Evolutionary conservation across 2,329 filamentous ascomycete species (phyloP).

Genomic region (Colletotrichum sp.): DNA sequence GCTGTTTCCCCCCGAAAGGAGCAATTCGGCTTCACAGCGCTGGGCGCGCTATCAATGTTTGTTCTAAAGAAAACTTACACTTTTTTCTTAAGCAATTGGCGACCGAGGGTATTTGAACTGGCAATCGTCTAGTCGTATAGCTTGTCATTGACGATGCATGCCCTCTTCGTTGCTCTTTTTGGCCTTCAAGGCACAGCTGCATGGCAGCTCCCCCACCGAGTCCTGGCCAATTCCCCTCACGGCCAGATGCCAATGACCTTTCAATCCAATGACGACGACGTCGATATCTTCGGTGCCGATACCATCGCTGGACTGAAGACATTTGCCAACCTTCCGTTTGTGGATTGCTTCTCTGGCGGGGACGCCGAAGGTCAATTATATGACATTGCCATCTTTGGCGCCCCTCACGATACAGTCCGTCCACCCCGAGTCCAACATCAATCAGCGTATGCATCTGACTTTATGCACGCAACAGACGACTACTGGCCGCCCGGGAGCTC

Average conservation of each 20-base stretch:
- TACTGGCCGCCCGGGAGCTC: constrained; percentile 30
- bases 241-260: constrained; percentile 18
- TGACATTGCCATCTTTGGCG: constrained; percentile 32
- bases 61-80: not conserved
- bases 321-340: constrained; percentile 27
- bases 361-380: constrained; percentile 11
- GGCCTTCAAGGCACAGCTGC: not conserved
- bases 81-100: not conserved
- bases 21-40: accelerated
- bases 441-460: not conserved
- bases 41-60: not conserved
- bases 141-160: not conserved
- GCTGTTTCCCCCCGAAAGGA: not conserved
- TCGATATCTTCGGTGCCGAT: constrained; percentile 16
- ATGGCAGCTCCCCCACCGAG: constrained; percentile 14
- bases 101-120: accelerated
- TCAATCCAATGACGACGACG: constrained; percentile 6
- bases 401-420: constrained; percentile 31
- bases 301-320: constrained; percentile 23
- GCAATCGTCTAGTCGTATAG: not conserved
- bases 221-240: not conserved
- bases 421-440: not conserved
- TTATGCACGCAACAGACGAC: constrained; percentile 7
- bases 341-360: constrained; percentile 27
- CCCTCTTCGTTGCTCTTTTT: not conserved